These are phyloP conservation scores for Sequoia sempervirens DNA, from an alignment of 75 land plant species.

Conservation along the genomic window DNA sequence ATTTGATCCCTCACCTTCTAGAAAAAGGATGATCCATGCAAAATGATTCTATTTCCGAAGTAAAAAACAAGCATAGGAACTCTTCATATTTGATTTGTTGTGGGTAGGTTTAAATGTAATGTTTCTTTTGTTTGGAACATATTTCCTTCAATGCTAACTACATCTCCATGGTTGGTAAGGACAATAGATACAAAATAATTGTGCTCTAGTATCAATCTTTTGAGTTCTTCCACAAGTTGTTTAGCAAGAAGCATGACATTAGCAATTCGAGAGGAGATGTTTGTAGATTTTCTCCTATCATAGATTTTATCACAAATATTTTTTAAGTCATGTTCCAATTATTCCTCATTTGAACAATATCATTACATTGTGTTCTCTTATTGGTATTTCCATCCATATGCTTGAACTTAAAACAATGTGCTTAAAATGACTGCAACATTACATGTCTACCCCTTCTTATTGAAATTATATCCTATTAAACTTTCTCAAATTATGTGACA, in stretches of 20 bases:
- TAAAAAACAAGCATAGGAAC: too few species aligned
- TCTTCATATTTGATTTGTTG: too few species aligned
- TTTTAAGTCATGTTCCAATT: neutral
- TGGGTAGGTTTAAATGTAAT: too few species aligned
- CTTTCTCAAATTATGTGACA: too few species aligned
- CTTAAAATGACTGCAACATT: too few species aligned
- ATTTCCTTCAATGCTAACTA: neutral
- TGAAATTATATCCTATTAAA: too few species aligned
- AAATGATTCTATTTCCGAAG: too few species aligned
- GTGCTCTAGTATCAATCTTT: neutral
- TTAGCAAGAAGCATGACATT: neutral
- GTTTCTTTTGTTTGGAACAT: neutral
- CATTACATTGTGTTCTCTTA: neutral
- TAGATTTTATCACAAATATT: neutral
- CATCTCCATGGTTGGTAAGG: neutral
- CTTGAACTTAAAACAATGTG: too few species aligned
- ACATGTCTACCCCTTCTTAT: too few species aligned
- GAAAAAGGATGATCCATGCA: too few species aligned
- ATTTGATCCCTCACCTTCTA: too few species aligned
- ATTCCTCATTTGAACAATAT: neutral
- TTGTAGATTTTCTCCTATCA: neutral
- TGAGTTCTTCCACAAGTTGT: conserved; percentile 3
- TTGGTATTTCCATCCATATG: neutral
- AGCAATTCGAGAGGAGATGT: neutral
- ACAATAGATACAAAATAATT: neutral